Conservation (phyloP, 2,329 filamentous ascomycete genomes). For the Sporothrix curviconia region DNA sequence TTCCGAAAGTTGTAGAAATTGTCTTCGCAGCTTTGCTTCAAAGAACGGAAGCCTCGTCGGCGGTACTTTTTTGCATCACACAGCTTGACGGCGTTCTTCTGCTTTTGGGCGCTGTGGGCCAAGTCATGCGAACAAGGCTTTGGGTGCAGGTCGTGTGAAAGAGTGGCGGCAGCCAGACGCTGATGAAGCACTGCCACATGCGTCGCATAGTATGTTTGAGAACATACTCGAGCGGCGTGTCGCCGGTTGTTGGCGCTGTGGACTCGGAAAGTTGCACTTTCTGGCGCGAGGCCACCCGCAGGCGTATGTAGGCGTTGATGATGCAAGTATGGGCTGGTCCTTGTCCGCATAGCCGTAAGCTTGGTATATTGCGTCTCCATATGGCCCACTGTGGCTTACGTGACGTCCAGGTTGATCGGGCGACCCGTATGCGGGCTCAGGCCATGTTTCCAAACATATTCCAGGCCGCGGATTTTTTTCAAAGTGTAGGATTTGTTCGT, state of each 20-base stretch:
- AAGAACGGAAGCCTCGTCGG: conserved; percentile 12
- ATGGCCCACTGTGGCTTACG: too few species aligned
- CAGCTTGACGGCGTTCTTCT: not conserved
- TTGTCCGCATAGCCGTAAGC: not conserved
- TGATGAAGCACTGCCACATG: conserved; percentile 19
- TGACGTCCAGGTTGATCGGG: not conserved
- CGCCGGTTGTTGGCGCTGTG: not conserved
- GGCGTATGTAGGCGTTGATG: conserved; percentile 15
- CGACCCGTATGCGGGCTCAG: not conserved
- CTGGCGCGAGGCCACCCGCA: not conserved
- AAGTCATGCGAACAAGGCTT: not conserved
- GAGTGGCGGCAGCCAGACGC: conserved; percentile 15
- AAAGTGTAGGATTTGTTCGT: not conserved
- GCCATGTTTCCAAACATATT: not conserved
- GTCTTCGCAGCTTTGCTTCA: not conserved
- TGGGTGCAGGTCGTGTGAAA: conserved; percentile 11
- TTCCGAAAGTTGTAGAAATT: not conserved
- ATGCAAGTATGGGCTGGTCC: not conserved
- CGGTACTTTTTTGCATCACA: conserved; percentile 9
- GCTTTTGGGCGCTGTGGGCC: not conserved
- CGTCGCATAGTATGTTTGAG: too few species aligned
- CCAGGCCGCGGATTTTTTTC: not conserved
- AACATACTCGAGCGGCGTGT: conserved; percentile 16
- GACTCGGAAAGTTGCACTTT: conserved; percentile 19
- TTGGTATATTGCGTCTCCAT: not conserved